These are phyloP conservation scores for Xanthoconium separans DNA, from an alignment of 1,284 basidiomycete genomes.

Conservation along the genomic window DNA sequence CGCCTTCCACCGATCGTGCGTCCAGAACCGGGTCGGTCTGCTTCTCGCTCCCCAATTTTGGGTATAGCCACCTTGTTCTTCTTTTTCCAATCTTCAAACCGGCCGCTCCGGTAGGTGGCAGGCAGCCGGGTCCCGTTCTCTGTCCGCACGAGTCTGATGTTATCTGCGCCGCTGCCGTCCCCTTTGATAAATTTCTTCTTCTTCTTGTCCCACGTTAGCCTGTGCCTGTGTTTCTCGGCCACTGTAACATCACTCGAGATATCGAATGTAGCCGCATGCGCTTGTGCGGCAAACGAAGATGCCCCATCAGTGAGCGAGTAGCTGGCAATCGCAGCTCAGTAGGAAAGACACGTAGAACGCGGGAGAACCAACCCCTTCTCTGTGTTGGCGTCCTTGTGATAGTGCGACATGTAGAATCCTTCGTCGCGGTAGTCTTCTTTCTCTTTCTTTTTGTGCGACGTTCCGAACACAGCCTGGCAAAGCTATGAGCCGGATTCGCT, in stretches of 20 bases:
- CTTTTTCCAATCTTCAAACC: slow-evolving; percentile 94
- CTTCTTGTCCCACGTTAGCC: slow-evolving; percentile 90
- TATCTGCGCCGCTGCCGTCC: slow-evolving; percentile 84
- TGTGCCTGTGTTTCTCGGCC: slow-evolving; percentile 62
- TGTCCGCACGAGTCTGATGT: slow-evolving; percentile 91
- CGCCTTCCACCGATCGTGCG: slow-evolving; percentile 45
- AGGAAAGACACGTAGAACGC: neutral
- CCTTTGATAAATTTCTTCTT: slow-evolving; percentile 94
- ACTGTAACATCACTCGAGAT: slow-evolving; percentile 72
- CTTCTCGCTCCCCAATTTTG: slow-evolving; percentile 72
- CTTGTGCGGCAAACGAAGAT: slow-evolving; percentile 83
- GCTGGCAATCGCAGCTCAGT: slow-evolving; percentile 39
- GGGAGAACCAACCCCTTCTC: slow-evolving; percentile 76
- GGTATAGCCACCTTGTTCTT: slow-evolving; percentile 74
- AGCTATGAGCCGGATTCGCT: slow-evolving; percentile 12
- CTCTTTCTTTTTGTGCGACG: slow-evolving; percentile 46
- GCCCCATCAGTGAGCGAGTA: slow-evolving; percentile 86
- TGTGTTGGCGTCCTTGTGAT: slow-evolving; percentile 80
- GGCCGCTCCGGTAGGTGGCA: slow-evolving; percentile 88
- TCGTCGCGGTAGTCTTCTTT: slow-evolving; percentile 69
- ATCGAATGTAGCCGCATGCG: slow-evolving; percentile 79
- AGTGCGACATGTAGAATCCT: slow-evolving; percentile 90
- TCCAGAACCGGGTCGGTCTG: slow-evolving; percentile 30
- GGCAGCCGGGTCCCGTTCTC: slow-evolving; percentile 94
- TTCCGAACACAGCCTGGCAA: slow-evolving; percentile 72